These are phyloP conservation scores for Citrullus mucosospermus DNA, from an alignment of 306 rosid species.

Conservation along the genomic window DNA sequence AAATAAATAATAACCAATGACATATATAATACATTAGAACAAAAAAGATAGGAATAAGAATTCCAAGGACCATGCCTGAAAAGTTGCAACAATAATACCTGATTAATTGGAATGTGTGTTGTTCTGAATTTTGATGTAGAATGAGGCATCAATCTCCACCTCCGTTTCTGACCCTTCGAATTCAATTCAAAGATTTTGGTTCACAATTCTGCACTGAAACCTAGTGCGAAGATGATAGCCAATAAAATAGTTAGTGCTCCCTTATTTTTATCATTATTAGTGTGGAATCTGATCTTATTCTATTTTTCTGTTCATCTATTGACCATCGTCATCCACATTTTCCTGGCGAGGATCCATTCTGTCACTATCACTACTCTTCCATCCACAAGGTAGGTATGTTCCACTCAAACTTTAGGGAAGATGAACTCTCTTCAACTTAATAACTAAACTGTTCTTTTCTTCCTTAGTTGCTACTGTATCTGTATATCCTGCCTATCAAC, in stretches of 20 bases:
- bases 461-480: background rate
- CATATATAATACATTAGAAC: background rate
- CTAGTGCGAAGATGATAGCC: conserved; percentile 1
- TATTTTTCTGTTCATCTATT: background rate
- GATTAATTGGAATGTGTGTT: background rate
- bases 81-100: background rate
- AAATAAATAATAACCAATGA: too few relatives aligned
- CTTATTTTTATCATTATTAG: background rate
- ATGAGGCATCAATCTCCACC: background rate
- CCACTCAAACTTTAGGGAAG: background rate
- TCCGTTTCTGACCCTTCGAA: background rate
- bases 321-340: background rate
- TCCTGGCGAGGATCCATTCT: background rate
- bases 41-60: background rate
- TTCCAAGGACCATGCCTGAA: background rate
- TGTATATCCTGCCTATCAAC: background rate
- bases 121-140: background rate
- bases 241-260: background rate
- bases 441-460: background rate
- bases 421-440: background rate
- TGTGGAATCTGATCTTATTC: background rate
- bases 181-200: background rate
- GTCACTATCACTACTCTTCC: background rate
- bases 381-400: background rate
- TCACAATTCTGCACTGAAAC: background rate